Percentiles rank a stretch among this genome's conserved stretches.
phyloP scores from a whole-genome alignment of 768 basidiomycete genomes.

The Epithele typhae region DNA sequence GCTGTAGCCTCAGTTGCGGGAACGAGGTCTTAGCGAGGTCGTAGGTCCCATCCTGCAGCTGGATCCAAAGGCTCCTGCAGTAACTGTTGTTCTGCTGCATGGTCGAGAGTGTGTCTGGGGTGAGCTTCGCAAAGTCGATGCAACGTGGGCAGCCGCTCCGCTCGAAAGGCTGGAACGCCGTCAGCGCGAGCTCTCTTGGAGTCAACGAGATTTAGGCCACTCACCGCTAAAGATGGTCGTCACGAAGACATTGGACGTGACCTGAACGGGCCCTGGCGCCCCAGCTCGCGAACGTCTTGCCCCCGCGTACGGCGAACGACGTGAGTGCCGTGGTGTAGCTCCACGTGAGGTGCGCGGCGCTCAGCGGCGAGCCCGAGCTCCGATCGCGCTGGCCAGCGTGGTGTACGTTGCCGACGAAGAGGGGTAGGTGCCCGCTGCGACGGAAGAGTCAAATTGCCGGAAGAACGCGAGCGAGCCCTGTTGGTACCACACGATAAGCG shows the following conservation, averaged over 20 bases:
- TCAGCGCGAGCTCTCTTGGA: too few relatives aligned
- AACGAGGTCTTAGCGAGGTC: too few relatives aligned
- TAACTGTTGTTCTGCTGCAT: too few relatives aligned
- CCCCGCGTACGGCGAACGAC: conserved; percentile 51
- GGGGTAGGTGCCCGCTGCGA: conserved; percentile 50
- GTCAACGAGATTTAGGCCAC: too few relatives aligned
- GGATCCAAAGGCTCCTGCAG: too few relatives aligned
- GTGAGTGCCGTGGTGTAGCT: conserved; percentile 70
- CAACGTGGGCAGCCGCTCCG: too few relatives aligned
- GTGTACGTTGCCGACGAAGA: conserved; percentile 44
- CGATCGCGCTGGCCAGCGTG: conserved; percentile 55
- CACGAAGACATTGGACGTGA: conserved; percentile 61
- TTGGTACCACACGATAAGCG: conserved; percentile 60
- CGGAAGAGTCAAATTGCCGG: conserved; percentile 48
- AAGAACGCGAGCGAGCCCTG: conserved; percentile 63
- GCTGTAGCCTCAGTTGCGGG: too few relatives aligned
- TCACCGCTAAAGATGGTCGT: conserved; percentile 63
- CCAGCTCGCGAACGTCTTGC: conserved; percentile 51
- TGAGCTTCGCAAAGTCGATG: too few relatives aligned
- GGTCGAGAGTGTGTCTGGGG: too few relatives aligned
- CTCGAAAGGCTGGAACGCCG: too few relatives aligned
- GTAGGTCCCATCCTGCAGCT: too few relatives aligned
- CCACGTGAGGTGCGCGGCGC: conserved; percentile 72
- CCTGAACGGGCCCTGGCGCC: conserved; percentile 58
- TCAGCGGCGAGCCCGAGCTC: conserved; percentile 45